Conservation (phyloP, 805 yeast genomes). For the Ogataea pilisensis region DNA sequence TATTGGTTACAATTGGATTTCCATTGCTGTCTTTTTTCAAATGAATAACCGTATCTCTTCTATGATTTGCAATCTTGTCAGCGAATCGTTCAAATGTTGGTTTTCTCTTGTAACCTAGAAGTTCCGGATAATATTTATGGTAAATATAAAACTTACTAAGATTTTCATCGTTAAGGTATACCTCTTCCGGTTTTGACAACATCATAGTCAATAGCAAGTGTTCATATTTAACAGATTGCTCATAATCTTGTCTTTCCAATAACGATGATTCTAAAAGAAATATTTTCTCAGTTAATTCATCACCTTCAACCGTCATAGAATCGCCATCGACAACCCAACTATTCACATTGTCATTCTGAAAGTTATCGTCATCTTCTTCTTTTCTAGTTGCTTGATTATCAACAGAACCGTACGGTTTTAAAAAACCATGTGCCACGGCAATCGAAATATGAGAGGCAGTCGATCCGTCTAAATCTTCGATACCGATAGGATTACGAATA, state of each 20-base stretch:
- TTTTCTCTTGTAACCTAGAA: slow-evolving; percentile 8
- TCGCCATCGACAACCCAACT: slow-evolving; percentile 3
- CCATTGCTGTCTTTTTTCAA: neutral
- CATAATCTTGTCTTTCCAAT: slow-evolving; percentile 22
- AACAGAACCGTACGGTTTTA: neutral
- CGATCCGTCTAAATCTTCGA: slow-evolving; percentile 4
- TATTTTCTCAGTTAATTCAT: slow-evolving; percentile 12
- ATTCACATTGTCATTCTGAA: neutral
- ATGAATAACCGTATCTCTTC: neutral
- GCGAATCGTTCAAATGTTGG: neutral
- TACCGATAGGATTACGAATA: slow-evolving; percentile 9
- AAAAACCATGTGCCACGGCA: neutral
- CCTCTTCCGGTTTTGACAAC: slow-evolving; percentile 14
- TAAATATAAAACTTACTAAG: slow-evolving; percentile 11
- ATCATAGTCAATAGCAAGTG: slow-evolving; percentile 21
- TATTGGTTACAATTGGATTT: neutral
- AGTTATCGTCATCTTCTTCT: neutral
- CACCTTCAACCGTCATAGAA: slow-evolving; percentile 1
- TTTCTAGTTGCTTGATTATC: no score
- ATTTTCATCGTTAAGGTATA: slow-evolving; percentile 16
- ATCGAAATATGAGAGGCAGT: neutral
- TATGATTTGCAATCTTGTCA: neutral
- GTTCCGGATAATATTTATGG: slow-evolving; percentile 15
- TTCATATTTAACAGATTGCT: slow-evolving; percentile 24
- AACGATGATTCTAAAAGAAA: slow-evolving; percentile 21